phyloP scores from a whole-genome alignment of 352 stramenopile genomes.

The Achlya hypogyna region DNA sequence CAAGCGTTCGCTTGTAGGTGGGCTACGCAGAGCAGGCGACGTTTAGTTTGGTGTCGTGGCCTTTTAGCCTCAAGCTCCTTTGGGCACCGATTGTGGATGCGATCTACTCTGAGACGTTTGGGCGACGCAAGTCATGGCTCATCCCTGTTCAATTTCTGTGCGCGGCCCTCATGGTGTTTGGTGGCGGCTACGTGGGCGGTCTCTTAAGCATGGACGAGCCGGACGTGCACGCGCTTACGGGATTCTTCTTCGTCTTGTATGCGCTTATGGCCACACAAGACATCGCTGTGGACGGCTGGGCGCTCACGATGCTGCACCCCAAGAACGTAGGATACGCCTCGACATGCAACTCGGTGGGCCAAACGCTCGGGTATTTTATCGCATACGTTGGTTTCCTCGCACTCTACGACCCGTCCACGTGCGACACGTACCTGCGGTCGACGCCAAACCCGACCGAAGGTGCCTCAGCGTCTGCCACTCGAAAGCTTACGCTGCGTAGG shows the following conservation, averaged over 20 bases:
- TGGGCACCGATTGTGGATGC: slow-evolving; percentile 98
- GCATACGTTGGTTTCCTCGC: slow-evolving; percentile 98
- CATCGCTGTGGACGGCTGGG: slow-evolving; percentile 99
- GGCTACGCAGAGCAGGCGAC: slow-evolving; percentile 96
- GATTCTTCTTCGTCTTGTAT: slow-evolving; percentile 97
- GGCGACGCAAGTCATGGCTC: slow-evolving; percentile 93
- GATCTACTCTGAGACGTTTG: slow-evolving; percentile 86
- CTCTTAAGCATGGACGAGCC: slow-evolving; percentile 83
- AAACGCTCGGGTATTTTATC: slow-evolving; percentile 97
- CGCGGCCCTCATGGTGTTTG: slow-evolving; percentile 92
- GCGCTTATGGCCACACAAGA: slow-evolving; percentile 99
- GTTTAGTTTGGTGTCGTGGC: slow-evolving; percentile 96
- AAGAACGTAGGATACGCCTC: slow-evolving; percentile 95
- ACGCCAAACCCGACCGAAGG: slow-evolving; percentile 35
- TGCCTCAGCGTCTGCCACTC: not conserved
- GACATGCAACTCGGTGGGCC: slow-evolving; percentile 94
- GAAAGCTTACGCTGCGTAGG: slow-evolving; percentile 24
- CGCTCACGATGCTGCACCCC: slow-evolving; percentile 97
- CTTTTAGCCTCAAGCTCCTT: slow-evolving; percentile 98
- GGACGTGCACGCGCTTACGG: slow-evolving; percentile 89
- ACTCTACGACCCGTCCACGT: slow-evolving; percentile 90
- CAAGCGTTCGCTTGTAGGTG: slow-evolving; percentile 27
- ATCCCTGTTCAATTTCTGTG: slow-evolving; percentile 96
- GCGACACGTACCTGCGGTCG: slow-evolving; percentile 82
- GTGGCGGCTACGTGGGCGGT: slow-evolving; percentile 57